These are phyloP conservation scores for Rhizopus sp. DNA, from an alignment of 371 early-diverging fungal genomes.

Conservation along the genomic window DNA sequence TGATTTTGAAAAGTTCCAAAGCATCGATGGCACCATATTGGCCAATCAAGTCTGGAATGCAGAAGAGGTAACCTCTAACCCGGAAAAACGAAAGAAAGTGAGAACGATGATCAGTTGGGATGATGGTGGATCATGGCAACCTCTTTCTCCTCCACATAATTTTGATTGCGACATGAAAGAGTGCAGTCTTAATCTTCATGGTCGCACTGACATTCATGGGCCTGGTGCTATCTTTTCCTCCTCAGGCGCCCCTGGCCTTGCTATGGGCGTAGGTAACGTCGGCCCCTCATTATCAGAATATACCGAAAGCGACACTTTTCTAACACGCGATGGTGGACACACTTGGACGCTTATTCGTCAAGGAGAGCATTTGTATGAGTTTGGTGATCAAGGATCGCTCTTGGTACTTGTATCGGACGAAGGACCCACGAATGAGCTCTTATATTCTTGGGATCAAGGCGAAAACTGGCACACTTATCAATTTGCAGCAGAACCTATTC, in stretches of 20 bases:
- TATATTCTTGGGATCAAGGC: slow-evolving; percentile 72
- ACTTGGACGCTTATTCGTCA: slow-evolving; percentile 69
- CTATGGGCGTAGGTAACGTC: slow-evolving; percentile 91
- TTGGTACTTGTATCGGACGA: slow-evolving; percentile 72
- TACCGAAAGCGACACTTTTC: slow-evolving; percentile 68
- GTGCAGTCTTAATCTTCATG: slow-evolving; percentile 77
- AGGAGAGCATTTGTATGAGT: slow-evolving; percentile 67
- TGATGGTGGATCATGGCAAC: slow-evolving; percentile 80
- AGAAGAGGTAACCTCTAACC: slow-evolving; percentile 52
- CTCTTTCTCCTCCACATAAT: slow-evolving; percentile 61
- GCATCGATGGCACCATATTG: slow-evolving; percentile 83
- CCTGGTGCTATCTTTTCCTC: slow-evolving; percentile 72
- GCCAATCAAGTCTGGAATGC: slow-evolving; percentile 86
- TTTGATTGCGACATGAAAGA: slow-evolving; percentile 55
- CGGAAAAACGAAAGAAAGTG: slow-evolving; percentile 64
- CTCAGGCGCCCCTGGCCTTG: slow-evolving; percentile 79
- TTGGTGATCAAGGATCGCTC: slow-evolving; percentile 84
- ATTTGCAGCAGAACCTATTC: slow-evolving; percentile 49
- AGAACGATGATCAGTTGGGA: slow-evolving; percentile 83
- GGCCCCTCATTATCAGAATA: slow-evolving; percentile 67
- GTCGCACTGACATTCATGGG: slow-evolving; percentile 67
- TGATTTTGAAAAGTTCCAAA: slow-evolving; percentile 88
- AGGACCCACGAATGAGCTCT: slow-evolving; percentile 68
- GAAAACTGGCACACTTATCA: slow-evolving; percentile 59
- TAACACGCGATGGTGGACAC: slow-evolving; percentile 84